Conservation (phyloP, 2,329 filamentous ascomycete species). For the Clonostachys rosea region DNA sequence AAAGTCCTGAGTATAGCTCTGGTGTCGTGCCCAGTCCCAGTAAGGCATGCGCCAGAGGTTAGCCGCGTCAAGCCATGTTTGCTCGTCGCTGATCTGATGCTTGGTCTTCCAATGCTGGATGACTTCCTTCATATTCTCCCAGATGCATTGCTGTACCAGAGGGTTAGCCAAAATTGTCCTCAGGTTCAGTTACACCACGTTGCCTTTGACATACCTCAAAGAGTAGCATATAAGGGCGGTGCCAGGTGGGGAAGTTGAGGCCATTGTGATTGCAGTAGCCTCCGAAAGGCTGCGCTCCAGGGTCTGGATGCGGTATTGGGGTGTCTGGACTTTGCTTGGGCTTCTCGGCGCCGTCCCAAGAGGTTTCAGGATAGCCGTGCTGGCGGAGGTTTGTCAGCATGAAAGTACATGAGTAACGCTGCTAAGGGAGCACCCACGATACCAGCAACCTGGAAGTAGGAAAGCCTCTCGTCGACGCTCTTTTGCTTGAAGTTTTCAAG, state of each 20-base stretch:
- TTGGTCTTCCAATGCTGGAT: neutral
- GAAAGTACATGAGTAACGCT: too few relatives aligned
- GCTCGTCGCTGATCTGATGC: neutral
- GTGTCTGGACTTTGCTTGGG: too few relatives aligned
- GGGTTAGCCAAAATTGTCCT: too few relatives aligned
- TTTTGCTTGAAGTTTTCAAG: slow-evolving; percentile 3
- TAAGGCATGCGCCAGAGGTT: slow-evolving; percentile 21
- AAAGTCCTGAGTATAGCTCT: slow-evolving; percentile 3
- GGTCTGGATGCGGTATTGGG: neutral
- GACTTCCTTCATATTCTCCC: slow-evolving; percentile 3
- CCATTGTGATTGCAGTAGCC: slow-evolving; percentile 59
- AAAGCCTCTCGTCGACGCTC: slow-evolving; percentile 4
- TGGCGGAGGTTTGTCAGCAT: too few relatives aligned
- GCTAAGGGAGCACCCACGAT: neutral
- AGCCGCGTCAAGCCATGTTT: slow-evolving; percentile 14
- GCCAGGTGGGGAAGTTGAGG: slow-evolving; percentile 60
- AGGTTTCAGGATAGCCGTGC: too few relatives aligned
- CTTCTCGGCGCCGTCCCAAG: too few relatives aligned
- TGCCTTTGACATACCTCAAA: slow-evolving; percentile 30
- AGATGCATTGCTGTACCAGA: slow-evolving; percentile 21
- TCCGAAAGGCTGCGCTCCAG: slow-evolving; percentile 16
- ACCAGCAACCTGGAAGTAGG: slow-evolving; percentile 4
- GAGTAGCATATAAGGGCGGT: slow-evolving; percentile 59
- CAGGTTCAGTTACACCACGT: too few relatives aligned
- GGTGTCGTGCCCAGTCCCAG: slow-evolving; percentile 24